Evolutionary conservation across 345 rosid species (phyloP), one percentile per base, ranked within the genome.

Genomic region (Eucalyptus shirleyi): DNA sequence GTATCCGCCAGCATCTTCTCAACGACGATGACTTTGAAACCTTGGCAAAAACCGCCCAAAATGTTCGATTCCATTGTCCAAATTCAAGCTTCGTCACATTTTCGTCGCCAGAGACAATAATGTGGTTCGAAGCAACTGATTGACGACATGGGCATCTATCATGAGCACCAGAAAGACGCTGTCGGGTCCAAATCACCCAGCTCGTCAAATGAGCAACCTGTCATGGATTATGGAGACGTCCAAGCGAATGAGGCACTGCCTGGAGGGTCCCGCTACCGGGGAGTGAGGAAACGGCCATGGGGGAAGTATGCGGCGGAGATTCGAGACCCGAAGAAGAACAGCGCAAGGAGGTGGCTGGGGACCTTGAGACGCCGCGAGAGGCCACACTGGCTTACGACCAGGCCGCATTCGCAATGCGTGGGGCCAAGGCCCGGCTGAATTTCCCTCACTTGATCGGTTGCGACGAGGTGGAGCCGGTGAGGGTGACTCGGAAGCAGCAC

Each of bases 261-360:
- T 7, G 85, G 8, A 50, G 50, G 85, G 26, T 51, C 19, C 2
- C 60, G 14, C 67, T 62, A 72, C 60, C 77, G 44, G 53, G 89
- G 86, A 19, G 89, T 88, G 86, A 69, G 89, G 91, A 92, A 91
- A 55, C 88, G 97, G 89, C 95, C 96, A 17, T 95, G 96, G 98
- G 97, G 98, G 80, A 95, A 92, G 69, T 96, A 90, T 88, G 96
- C 98, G 49, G 97, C 98, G 87, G 98, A 95, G 94, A 96, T 96
- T 3, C 93, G 96, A 45, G 97, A 93, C 87, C 96, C 96, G 9
- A 94, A 94, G 90, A 95, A 91, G 92, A 95, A 94, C 32, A 96
- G 96, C 5, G 93, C 95, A 3, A 94, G 97, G 86, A 88, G 90
- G 81, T 96, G 98, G 97, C 96, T 95, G 1, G 97, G 97, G 83